A percentile compares a stretch with the other conserved stretches of the same genome.
Evolutionary conservation across 306 rosid genomes (phyloP).

Genomic region (Rosa persica): DNA sequence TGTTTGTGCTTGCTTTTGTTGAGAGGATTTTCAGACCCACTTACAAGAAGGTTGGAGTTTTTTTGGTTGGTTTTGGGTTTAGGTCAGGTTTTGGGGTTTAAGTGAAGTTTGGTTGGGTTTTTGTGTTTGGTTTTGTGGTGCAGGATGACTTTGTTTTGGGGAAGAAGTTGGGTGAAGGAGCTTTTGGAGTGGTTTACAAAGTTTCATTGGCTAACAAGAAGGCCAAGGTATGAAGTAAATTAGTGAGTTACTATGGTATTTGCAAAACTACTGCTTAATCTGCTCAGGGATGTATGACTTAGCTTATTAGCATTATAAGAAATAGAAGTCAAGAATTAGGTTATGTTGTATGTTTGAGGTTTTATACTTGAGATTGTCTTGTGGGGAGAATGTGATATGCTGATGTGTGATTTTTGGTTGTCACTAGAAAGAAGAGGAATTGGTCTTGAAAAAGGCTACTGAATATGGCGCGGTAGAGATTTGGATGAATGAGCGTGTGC

Average conservation of each 20-base stretch:
- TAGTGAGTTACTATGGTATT: neutral
- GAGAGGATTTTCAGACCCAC: slow-evolving; percentile 80
- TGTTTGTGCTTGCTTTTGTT: slow-evolving; percentile 93
- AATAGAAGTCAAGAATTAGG: neutral
- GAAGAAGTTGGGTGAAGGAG: slow-evolving; percentile 93
- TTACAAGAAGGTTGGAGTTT: slow-evolving; percentile 56
- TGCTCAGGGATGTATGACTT: neutral
- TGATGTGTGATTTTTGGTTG: slow-evolving; percentile 36
- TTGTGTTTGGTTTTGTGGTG: slow-evolving; percentile 27
- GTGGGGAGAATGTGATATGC: slow-evolving; percentile 14
- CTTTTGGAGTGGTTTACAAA: slow-evolving; percentile 88
- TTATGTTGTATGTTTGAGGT: neutral
- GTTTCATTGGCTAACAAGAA: slow-evolving; percentile 71
- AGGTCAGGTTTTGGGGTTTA: neutral
- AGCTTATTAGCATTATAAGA: neutral
- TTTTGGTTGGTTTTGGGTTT: slow-evolving; percentile 8
- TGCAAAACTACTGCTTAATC: neutral
- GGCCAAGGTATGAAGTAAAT: slow-evolving; percentile 55
- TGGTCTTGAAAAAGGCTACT: slow-evolving; percentile 90
- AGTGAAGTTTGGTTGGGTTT: neutral
- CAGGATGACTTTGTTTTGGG: slow-evolving; percentile 92
- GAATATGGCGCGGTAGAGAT: slow-evolving; percentile 96
- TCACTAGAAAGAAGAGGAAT: slow-evolving; percentile 76
- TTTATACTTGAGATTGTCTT: neutral
- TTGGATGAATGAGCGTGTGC: slow-evolving; percentile 99